Base-by-base conservation (phyloP, 345 rosid species). In the Ceriops zippeliana region DNA sequence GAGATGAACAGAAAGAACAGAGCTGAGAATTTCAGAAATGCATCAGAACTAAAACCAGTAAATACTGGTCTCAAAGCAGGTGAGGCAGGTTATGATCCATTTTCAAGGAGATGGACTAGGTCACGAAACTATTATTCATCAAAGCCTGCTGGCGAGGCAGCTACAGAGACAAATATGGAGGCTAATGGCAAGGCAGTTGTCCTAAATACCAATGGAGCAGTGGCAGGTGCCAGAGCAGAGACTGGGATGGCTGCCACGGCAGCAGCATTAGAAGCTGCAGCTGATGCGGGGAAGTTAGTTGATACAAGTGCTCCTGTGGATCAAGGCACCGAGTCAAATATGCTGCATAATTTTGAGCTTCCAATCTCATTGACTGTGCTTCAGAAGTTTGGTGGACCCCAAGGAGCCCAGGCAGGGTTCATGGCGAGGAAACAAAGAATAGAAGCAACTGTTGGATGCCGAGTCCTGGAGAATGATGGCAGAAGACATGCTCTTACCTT, bases 71-170 rank as follows among this genome's bases (percentile, higher is more conserved):
- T 90, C 67, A 96, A 96, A 76, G 99, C 93, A 15, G 99, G 98
- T 63, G 99, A 96, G 80, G 99, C 90, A 34, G 97, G 98, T 31
- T 96, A 92, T 66, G 99, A 96, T 77, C 98, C 99, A 46, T 96
- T 92, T 84, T 96, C 99, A 31, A 90, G 99, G 72, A 86, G 98
- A 80, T 92, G 99, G 99, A 92, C 99, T 6, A 86, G 96, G 74
- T 96, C 98, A 59, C 88, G 86, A 57, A 96, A 92, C 78, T 96
- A 92, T 80, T 96, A 86, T 63, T 85, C 80, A n/a, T 85, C 88
- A 15, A 84, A 82, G 65, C 73, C 79, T 26, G 81, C 74, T 16
- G 86, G 63, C 57, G 87, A 53, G 61, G 73, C 59, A 11, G 71
- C 65, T 2, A 86, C 65, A 9, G 81, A 20, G 4, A 67, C 66